phyloP scores from a whole-genome alignment of 306 rosid genomes.

The Vigna mungo region DNA sequence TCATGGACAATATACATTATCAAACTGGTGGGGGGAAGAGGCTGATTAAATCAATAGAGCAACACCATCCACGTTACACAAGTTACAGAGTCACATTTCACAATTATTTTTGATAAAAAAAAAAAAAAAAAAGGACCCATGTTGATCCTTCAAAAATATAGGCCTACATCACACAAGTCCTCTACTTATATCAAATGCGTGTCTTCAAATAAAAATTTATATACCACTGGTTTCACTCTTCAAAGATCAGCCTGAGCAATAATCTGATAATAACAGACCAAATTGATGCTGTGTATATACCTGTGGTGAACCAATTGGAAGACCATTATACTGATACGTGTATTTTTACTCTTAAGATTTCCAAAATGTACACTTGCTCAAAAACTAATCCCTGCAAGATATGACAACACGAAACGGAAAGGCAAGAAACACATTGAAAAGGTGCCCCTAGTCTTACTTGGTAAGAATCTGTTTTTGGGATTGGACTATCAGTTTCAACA shows the following conservation, averaged over 20 bases:
- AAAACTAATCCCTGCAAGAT: slow-evolving; percentile 9
- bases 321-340: not conserved
- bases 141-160: slow-evolving; percentile 23
- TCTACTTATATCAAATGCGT: slow-evolving; percentile 7
- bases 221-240: slow-evolving; percentile 15
- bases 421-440: slow-evolving; percentile 25
- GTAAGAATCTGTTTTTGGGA: slow-evolving; percentile 58
- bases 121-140: not conserved
- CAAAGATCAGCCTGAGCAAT: not conserved
- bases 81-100: not conserved
- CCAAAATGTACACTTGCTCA: slow-evolving; percentile 15
- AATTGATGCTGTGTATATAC: not conserved
- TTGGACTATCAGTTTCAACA: slow-evolving; percentile 61
- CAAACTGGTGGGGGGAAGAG: not conserved
- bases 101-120: not conserved
- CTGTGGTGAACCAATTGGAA: not conserved
- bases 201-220: slow-evolving; percentile 24
- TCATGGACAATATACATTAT: not conserved
- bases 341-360: not conserved
- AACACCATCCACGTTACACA: slow-evolving; percentile 30
- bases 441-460: slow-evolving; percentile 55
- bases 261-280: not conserved
- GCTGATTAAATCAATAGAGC: not conserved
- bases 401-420: slow-evolving; percentile 20
- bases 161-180: not conserved